Evolutionary conservation across 345 rosid genomes (phyloP).

Genomic region (Eucalyptus cloeziana): DNA sequence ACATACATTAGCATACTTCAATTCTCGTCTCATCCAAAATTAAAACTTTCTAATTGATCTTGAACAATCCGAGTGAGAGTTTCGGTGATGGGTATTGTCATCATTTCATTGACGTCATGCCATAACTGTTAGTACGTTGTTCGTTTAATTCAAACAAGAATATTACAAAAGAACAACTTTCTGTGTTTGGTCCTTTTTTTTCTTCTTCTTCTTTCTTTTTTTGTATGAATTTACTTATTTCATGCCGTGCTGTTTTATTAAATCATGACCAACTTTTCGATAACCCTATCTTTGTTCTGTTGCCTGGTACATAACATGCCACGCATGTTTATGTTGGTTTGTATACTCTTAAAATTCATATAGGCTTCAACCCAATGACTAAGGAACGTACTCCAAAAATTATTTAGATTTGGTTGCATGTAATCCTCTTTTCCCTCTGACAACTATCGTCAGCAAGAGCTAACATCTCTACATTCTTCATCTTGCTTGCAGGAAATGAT

Average conservation of each 20-base stretch:
- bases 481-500: conserved; percentile 38
- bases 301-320: background rate
- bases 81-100: background rate
- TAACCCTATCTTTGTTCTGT: background rate
- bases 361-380: background rate
- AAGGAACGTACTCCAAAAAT: background rate
- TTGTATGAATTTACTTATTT: background rate
- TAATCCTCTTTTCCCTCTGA: background rate
- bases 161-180: background rate
- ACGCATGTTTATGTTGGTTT: background rate
- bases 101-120: background rate
- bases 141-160: background rate
- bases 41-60: background rate
- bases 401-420: background rate
- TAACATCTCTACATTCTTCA: background rate
- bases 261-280: background rate
- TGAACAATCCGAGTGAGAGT: background rate
- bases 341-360: background rate
- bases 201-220: background rate
- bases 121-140: background rate
- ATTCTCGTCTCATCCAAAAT: background rate
- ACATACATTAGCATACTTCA: background rate
- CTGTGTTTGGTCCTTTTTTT: background rate
- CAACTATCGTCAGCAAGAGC: background rate
- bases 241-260: background rate